Percentiles rank a stretch among this genome's conserved stretches.
Conservation (phyloP, 2,329 filamentous ascomycete genomes). For the Botrytis fragariae region DNA sequence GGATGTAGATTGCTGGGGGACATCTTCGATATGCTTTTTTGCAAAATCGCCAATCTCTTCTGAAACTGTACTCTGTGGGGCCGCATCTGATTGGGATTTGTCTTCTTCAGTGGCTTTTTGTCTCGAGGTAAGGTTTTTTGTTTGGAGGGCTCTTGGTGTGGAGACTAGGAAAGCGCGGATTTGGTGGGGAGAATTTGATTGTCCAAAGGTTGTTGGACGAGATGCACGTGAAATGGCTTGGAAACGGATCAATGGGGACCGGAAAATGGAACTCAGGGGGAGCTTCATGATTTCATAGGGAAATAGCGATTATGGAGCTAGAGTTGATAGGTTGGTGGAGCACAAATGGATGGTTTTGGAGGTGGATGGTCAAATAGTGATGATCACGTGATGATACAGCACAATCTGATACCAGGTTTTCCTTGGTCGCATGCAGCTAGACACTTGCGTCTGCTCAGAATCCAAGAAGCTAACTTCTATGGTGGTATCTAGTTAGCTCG, state of each 20-base stretch:
- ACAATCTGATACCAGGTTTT: not conserved
- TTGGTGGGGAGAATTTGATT: not conserved
- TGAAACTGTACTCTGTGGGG: not conserved
- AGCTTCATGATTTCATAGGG: not conserved
- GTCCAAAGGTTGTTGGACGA: not conserved
- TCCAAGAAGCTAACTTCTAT: not conserved
- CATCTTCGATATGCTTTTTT: not conserved
- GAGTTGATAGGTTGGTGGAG: not conserved
- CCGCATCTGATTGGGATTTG: not conserved
- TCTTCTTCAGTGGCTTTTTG: not conserved
- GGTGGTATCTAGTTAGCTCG: no score
- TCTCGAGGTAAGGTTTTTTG: not conserved
- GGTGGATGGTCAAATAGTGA: not conserved
- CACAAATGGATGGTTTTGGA: not conserved
- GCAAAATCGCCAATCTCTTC: not conserved
- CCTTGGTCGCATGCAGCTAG: not conserved
- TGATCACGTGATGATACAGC: not conserved
- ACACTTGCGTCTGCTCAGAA: not conserved
- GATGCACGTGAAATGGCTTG: not conserved
- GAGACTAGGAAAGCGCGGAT: not conserved
- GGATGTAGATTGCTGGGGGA: not conserved
- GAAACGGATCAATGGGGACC: accelerated
- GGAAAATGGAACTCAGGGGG: not conserved
- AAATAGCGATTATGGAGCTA: no score
- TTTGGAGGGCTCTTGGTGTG: not conserved